Evolutionary conservation across 371 early-diverging fungal species (phyloP).

Genomic region (Circinella umbellata): DNA sequence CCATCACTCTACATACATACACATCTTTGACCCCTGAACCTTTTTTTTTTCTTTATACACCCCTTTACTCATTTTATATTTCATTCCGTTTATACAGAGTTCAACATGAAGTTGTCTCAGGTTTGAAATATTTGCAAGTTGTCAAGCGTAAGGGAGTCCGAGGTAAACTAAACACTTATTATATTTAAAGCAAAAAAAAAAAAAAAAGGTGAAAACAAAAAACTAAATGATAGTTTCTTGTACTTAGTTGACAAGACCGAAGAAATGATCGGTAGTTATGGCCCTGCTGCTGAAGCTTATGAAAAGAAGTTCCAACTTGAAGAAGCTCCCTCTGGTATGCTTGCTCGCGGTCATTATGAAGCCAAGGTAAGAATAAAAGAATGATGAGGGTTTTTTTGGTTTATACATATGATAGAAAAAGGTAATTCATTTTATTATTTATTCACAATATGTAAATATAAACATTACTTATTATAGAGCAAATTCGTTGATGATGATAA

Average conservation of each 20-base stretch:
- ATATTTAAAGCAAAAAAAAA: no score
- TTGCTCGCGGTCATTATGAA: slow-evolving; percentile 90
- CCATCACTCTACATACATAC: neutral
- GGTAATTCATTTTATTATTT: no score
- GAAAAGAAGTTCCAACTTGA: slow-evolving; percentile 85
- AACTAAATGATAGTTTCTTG: no score
- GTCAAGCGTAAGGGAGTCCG: slow-evolving; percentile 88
- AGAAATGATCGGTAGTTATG: slow-evolving; percentile 96
- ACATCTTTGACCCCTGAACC: no score
- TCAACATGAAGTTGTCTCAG: slow-evolving; percentile 94
- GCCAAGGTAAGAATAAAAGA: slow-evolving; percentile 59
- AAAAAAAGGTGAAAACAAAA: no score
- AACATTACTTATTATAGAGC: slow-evolving; percentile 29
- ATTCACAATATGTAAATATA: no score
- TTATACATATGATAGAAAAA: no score
- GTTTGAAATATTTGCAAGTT: slow-evolving; percentile 92
- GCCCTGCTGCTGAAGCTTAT: slow-evolving; percentile 77
- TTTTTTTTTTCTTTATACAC: neutral
- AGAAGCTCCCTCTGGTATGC: slow-evolving; percentile 91
- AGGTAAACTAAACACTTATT: slow-evolving; percentile 39
- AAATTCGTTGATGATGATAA: slow-evolving; percentile 70
- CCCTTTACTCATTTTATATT: neutral
- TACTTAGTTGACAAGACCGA: slow-evolving; percentile 85
- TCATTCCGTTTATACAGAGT: slow-evolving; percentile 54
- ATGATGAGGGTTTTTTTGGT: neutral